phyloP scores from a whole-genome alignment of 2,329 filamentous ascomycete genomes.

The Diaporthe aspalathi region DNA sequence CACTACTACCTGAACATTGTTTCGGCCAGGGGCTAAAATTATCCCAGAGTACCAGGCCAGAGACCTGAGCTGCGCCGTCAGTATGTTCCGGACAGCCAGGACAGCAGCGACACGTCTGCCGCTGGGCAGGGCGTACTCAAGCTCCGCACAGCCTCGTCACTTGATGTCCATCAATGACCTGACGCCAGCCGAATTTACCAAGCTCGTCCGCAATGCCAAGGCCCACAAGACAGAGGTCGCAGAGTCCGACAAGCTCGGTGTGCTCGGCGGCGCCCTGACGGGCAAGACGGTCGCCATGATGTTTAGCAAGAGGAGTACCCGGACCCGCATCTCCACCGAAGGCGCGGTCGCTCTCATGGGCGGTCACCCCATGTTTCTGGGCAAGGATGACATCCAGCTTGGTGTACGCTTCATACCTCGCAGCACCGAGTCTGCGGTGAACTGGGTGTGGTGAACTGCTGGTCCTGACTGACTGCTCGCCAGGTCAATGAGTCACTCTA shows the following conservation, averaged over 20 bases:
- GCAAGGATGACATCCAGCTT: slow-evolving; percentile 95
- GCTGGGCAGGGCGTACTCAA: slow-evolving; percentile 57
- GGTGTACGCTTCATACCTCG: slow-evolving; percentile 67
- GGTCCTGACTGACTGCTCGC: not conserved
- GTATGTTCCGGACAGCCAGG: slow-evolving; percentile 43
- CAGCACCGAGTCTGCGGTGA: not conserved
- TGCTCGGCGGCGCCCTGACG: slow-evolving; percentile 71
- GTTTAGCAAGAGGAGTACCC: slow-evolving; percentile 95
- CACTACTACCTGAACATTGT: not conserved
- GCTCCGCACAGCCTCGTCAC: slow-evolving; percentile 73
- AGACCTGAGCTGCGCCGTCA: not conserved
- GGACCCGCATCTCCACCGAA: slow-evolving; percentile 94
- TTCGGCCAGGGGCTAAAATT: not conserved
- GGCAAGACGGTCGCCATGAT: slow-evolving; percentile 92
- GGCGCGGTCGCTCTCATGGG: slow-evolving; percentile 88
- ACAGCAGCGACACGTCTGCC: slow-evolving; percentile 45
- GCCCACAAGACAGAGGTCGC: slow-evolving; percentile 83
- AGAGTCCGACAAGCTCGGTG: slow-evolving; percentile 68
- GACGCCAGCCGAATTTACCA: slow-evolving; percentile 80
- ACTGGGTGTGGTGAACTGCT: not conserved
- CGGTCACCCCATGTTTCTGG: slow-evolving; percentile 95
- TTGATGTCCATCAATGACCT: slow-evolving; percentile 93
- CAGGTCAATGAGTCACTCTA: slow-evolving; percentile 93
- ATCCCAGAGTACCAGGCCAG: not conserved
- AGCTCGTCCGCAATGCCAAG: slow-evolving; percentile 84